These are phyloP conservation scores for Thalassiosira delicatula DNA, from an alignment of 352 stramenopile genomes.

Conservation along the genomic window DNA sequence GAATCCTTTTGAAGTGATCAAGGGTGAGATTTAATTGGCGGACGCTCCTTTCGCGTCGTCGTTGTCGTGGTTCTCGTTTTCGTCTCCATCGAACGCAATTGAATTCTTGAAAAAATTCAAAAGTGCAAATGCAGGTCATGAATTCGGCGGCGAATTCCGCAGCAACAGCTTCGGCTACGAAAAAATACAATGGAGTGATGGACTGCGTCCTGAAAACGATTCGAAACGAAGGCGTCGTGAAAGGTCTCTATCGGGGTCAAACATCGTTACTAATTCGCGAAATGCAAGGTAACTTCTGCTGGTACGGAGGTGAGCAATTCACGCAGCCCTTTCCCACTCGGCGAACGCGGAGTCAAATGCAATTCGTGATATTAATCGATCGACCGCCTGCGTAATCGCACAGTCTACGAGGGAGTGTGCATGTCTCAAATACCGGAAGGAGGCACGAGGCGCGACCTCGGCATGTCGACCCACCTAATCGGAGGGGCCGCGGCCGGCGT, in stretches of 20 bases:
- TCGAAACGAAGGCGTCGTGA: conserved; percentile 58
- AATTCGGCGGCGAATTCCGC: conserved; percentile 37
- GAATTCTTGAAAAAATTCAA: too few relatives aligned
- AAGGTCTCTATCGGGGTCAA: conserved; percentile 69
- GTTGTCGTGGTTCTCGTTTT: too few relatives aligned
- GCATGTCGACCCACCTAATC: conserved; percentile 58
- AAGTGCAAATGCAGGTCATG: conserved; percentile 72
- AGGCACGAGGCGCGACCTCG: conserved; percentile 67
- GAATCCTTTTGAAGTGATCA: conserved; percentile 77
- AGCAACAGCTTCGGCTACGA: conserved; percentile 7
- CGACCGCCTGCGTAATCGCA: too few relatives aligned
- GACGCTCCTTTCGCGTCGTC: too few relatives aligned
- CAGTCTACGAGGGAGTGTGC: conserved; percentile 70
- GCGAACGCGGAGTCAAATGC: too few relatives aligned
- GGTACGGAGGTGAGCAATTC: conserved; percentile 76
- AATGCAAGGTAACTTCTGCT: conserved; percentile 73
- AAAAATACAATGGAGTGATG: conserved; percentile 61
- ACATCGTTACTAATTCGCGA: conserved; percentile 64
- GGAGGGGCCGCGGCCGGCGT: conserved; percentile 68
- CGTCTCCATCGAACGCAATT: too few relatives aligned
- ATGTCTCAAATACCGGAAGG: conserved; percentile 60
- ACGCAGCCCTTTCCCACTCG: too few relatives aligned
- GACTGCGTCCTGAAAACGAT: conserved; percentile 67
- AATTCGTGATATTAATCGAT: too few relatives aligned
- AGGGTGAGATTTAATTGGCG: too few relatives aligned